These are phyloP conservation scores for Trichoderma sp. DNA, from an alignment of 2,329 filamentous ascomycete species.

Conservation along the genomic window DNA sequence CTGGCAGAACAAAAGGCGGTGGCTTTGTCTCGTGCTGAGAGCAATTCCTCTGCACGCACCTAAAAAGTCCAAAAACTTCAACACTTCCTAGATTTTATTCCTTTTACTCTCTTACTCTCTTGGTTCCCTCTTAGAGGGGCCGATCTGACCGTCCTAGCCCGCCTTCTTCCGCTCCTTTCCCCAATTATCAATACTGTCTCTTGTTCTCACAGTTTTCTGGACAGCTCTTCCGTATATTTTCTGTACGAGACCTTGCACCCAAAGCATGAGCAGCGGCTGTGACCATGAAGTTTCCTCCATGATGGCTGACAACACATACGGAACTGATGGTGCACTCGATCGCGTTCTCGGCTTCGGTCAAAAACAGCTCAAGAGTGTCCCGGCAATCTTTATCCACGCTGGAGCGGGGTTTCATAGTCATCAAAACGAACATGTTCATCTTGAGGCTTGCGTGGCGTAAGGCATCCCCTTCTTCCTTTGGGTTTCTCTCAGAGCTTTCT, in stretches of 20 bases:
- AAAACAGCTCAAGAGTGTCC: conserved; percentile 39
- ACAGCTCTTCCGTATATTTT: background rate
- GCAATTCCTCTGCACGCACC: background rate
- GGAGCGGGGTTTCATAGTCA: conserved; percentile 91
- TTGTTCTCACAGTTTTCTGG: background rate
- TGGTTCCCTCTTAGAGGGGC: background rate
- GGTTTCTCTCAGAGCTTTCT: background rate
- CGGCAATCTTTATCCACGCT: conserved; percentile 91
- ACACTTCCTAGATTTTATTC: background rate
- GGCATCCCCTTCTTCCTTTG: conserved; percentile 33
- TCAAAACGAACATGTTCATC: conserved; percentile 79
- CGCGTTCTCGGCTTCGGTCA: conserved; percentile 37
- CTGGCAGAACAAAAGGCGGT: conserved; percentile 19
- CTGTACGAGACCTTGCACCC: background rate
- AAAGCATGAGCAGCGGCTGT: conserved; percentile 32
- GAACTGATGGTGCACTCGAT: conserved; percentile 43
- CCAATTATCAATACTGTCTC: background rate
- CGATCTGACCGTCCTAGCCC: background rate
- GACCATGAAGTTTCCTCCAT: conserved; percentile 38
- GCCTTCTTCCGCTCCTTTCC: background rate
- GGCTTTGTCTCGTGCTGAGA: background rate
- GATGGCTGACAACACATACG: conserved; percentile 45
- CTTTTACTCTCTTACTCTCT: conserved; percentile 1
- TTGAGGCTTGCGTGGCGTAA: conserved; percentile 85
- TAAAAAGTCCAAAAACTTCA: background rate